Evolutionary conservation across 345 rosid species (phyloP).

Genomic region (Corchorus olitorius): DNA sequence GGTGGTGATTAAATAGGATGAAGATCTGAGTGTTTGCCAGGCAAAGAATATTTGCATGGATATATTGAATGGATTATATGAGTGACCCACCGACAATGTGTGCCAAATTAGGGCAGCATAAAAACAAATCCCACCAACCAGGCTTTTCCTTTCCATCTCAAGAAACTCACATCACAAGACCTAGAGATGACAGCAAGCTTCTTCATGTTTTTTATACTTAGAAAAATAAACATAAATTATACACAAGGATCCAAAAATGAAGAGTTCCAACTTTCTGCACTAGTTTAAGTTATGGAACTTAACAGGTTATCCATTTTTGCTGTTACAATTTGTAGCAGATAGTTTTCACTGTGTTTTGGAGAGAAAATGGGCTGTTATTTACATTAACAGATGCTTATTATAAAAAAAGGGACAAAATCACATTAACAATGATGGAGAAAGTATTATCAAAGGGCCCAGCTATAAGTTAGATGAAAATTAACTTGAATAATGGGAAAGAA

Average conservation of each 20-base stretch:
- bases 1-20: not conserved
- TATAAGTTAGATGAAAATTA: not conserved
- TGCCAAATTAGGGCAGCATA: conserved; percentile 26
- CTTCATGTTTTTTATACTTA: not conserved
- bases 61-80: not conserved
- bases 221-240: not conserved
- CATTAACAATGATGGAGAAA: conserved; percentile 10
- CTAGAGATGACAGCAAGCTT: not conserved
- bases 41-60: conserved; percentile 9
- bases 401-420: not conserved
- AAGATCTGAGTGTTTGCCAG: conserved; percentile 7
- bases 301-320: not conserved
- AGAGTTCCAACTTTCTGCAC: not conserved
- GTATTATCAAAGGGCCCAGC: not conserved
- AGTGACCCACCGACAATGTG: conserved; percentile 30
- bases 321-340: not conserved
- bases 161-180: conserved; percentile 9
- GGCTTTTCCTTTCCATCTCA: no score
- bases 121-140: conserved; percentile 23
- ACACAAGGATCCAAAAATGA: not conserved
- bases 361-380: not conserved
- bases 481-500: not conserved
- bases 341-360: no score
- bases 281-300: not conserved
- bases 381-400: not conserved